Evolutionary conservation across 768 basidiomycete genomes (phyloP), one percentile per base, ranked within the genome.

Genomic region (Lyophyllum atratum): DNA sequence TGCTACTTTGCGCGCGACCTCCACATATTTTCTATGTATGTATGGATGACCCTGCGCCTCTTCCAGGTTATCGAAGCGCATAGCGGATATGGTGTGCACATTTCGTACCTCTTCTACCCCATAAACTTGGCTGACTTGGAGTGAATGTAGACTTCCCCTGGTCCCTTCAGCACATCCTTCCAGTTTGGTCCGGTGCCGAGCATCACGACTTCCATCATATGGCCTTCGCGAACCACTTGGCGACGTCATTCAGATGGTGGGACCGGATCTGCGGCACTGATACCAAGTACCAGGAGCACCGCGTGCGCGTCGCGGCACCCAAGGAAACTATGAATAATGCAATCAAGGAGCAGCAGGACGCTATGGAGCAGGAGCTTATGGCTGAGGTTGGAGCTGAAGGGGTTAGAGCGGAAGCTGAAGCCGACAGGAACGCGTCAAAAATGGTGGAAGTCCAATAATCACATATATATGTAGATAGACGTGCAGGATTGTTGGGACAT

Each of bases 161-260:
- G 95, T 95, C 93, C 6, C 80, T 98, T 52, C 89, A 93, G 64
- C 85, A 95, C 77, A 85, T 93, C 62, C 58, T 98, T 26, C 95
- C 95, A 2, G 92, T 98, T 82, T 98, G 95, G 95, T 90, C 92
- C 4, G 95, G 96, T 34, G 95, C 95, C 0, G 96, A 98, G 66
- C 93, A 95, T 76, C 95, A 96, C 70, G 95, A 98, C 69, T 98
- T 94, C 85, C 96, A 98, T 74, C 96, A 99, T 76, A 92, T 94
- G 91, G 88, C 91, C 3, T 96, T 94, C 79, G 85, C 85, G 48
- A 94, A 95, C 80, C 95, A 95, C 80, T 96, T 82, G 71, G 90
- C 92, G 6, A 95, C 94, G 9, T 92, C 89, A n/a, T 97, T 97
- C 86, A 85, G 94, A 40, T 96, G 92, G 89, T 93, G 90, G 72